phyloP scores from a whole-genome alignment of 768 basidiomycete genomes.

The Postia placenta region DNA sequence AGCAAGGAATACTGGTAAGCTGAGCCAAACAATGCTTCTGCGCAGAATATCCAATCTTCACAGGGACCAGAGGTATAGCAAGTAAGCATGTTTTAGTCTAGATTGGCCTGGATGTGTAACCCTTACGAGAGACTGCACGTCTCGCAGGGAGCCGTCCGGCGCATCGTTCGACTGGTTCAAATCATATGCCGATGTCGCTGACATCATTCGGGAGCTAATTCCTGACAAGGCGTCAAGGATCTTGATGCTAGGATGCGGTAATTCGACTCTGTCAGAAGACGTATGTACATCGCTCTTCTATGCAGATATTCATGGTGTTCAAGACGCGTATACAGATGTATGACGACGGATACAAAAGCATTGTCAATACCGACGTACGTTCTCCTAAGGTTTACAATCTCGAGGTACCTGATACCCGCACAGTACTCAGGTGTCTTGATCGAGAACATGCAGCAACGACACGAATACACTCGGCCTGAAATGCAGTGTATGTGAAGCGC shows the following conservation, averaged over 20 bases:
- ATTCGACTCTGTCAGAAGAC: slow-evolving; percentile 74
- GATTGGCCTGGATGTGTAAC: background rate
- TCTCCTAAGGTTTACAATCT: background rate
- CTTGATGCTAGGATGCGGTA: slow-evolving; percentile 81
- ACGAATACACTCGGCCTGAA: slow-evolving; percentile 43
- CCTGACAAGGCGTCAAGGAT: slow-evolving; percentile 57
- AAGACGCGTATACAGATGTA: slow-evolving; percentile 62
- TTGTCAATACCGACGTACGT: slow-evolving; percentile 73
- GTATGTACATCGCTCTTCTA: slow-evolving; percentile 30
- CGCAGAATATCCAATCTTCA: background rate
- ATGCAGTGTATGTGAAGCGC: slow-evolving; percentile 57
- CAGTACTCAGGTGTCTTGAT: slow-evolving; percentile 76
- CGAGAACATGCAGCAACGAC: slow-evolving; percentile 60
- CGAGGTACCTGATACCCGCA: background rate
- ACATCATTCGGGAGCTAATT: slow-evolving; percentile 53
- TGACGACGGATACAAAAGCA: slow-evolving; percentile 77
- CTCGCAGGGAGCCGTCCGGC: slow-evolving; percentile 49
- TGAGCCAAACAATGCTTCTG: background rate
- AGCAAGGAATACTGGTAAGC: slow-evolving; percentile 64
- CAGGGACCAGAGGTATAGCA: slow-evolving; percentile 67
- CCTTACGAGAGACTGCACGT: background rate
- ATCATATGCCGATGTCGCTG: slow-evolving; percentile 66
- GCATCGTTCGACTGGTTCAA: slow-evolving; percentile 84
- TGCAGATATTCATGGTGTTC: background rate
- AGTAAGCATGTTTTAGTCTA: slow-evolving; percentile 33